Evolutionary conservation across 208 protist species (phyloP), one percentile per base, ranked within the genome.

Genomic region (Leishmania lainsoni): DNA sequence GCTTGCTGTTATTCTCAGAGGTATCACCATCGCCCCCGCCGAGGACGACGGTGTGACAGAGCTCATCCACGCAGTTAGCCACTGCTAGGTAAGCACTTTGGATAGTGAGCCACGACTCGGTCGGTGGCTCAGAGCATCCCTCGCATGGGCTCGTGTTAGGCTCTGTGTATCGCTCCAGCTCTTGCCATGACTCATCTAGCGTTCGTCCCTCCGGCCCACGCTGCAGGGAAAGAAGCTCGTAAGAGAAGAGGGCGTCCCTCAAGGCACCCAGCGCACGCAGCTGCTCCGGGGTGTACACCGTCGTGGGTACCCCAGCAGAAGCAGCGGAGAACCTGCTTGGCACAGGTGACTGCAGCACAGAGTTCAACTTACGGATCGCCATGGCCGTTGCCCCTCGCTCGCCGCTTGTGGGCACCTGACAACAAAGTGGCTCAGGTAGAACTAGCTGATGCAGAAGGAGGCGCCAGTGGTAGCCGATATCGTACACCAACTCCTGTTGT

Each of bases 21-120:
- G 68, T 42, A 52, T 69, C 71, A 45, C 26, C 61, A 12, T 42
- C 69, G 2, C 52, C 76, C 17, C 56, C 29, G 1, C 80, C 88
- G 14, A 91, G 54, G 42, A 89, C 51, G 3, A 87, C 87, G 14
- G 88, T 89, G 26, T 75, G 59, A 52, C 88, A 87, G 5, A 91
- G 80, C 79, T 87, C 81, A 58, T 87, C 85, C 48, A 89, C 26
- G 61, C 88, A 89, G 20, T 79, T 42, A 1, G 79, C 83, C 59
- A 89, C 10, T 10, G 83, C 78, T 35, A 79, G 5, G 63, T 81
- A 91, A 1, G 88, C 82, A 73, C 79, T 83, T 35, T 83, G 85
- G 22, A 89, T 75, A 42, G 80, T 65, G 52, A 86, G 72, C 73
- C 80, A 85, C 56, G 86, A 80, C 80, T 91, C 87, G 2, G 59